Percentiles rank a stretch among this genome's conserved stretches.
These are phyloP conservation scores for Nyssa sinensis DNA, from an alignment of 148 eudicot genomes.

Conservation along the genomic window DNA sequence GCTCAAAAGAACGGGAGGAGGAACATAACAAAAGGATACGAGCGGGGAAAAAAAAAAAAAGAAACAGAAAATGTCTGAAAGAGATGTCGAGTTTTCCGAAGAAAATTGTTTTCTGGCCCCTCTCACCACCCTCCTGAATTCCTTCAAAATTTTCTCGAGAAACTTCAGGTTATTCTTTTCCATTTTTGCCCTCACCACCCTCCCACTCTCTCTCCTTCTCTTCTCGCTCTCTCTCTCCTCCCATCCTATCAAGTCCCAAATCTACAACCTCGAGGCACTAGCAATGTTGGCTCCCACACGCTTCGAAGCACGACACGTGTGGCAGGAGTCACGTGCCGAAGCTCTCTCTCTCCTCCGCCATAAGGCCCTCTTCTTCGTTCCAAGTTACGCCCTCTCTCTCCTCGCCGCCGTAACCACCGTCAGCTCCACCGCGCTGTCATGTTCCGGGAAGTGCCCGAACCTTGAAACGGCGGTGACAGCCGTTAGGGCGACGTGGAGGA, in stretches of 20 bases:
- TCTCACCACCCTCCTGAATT: conserved; percentile 16
- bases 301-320: conserved; percentile 21
- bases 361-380: conserved; percentile 2
- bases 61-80: background rate
- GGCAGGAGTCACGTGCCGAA: conserved; percentile 2
- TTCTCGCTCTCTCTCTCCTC: conserved; percentile 19
- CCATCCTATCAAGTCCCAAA: conserved; percentile 8
- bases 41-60: too few species aligned
- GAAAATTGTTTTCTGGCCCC: background rate
- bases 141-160: conserved; percentile 18
- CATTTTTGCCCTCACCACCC: conserved; percentile 14
- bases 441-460: background rate
- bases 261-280: conserved; percentile 17
- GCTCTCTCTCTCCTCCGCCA: conserved; percentile 12
- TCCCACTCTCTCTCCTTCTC: conserved; percentile 30
- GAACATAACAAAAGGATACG: too few species aligned
- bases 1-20: too few species aligned
- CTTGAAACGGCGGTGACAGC: background rate
- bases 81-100: background rate
- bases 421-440: background rate
- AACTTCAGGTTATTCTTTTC: conserved; percentile 14
- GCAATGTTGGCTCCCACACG: conserved; percentile 14
- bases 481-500: background rate
- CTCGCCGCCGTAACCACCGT: background rate
- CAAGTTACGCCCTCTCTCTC: conserved; percentile 1